These are phyloP conservation scores for Trichomonas vaginalis DNA, from an alignment of 208 protist species.

Conservation along the genomic window DNA sequence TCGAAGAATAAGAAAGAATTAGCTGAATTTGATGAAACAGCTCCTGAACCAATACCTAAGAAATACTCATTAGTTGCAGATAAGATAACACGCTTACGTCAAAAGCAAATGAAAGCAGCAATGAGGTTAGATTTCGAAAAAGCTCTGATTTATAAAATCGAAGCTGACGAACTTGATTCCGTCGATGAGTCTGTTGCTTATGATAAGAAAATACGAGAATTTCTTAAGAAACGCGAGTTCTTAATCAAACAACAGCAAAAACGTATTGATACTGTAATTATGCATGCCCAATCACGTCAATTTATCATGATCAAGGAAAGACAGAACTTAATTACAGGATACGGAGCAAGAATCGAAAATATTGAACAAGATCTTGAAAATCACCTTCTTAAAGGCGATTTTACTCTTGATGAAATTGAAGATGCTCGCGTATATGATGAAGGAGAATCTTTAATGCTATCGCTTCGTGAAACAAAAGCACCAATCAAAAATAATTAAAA, in stretches of 20 bases:
- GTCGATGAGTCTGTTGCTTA: background rate
- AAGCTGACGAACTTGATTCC: background rate
- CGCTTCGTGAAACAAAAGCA: background rate
- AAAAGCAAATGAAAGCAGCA: background rate
- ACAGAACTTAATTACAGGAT: background rate
- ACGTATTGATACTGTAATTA: background rate
- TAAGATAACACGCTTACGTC: background rate
- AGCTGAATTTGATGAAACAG: background rate
- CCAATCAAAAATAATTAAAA: background rate
- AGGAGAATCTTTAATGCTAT: background rate
- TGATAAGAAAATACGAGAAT: background rate
- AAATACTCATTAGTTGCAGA: background rate
- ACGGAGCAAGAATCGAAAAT: background rate
- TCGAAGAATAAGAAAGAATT: background rate
- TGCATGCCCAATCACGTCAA: background rate
- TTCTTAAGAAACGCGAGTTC: background rate
- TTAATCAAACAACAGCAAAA: background rate
- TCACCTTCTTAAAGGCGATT: background rate
- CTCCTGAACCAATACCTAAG: background rate
- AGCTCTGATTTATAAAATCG: background rate
- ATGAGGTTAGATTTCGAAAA: background rate
- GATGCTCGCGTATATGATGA: background rate
- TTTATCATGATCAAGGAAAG: background rate
- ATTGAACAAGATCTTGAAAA: background rate
- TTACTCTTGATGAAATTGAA: background rate